These are phyloP conservation scores for Pseudogymnoascus sp. DNA, from an alignment of 2,329 filamentous ascomycete species.

Conservation along the genomic window DNA sequence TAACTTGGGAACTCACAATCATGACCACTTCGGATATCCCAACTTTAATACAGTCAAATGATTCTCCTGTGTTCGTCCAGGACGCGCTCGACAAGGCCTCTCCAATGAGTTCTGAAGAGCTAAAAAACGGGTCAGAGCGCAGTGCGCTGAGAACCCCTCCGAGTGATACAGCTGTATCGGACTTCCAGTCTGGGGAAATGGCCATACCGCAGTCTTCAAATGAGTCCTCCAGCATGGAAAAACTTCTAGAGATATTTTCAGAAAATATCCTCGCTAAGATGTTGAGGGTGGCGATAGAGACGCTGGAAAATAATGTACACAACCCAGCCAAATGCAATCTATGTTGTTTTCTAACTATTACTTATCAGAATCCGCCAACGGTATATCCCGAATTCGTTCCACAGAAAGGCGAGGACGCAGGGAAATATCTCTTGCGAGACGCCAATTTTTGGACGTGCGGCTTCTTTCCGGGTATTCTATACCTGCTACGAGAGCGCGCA, in stretches of 20 bases:
- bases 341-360: not conserved
- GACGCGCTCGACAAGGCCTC: not conserved
- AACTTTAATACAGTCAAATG: not conserved
- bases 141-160: not conserved
- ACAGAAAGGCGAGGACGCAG: slow-evolving; percentile 16
- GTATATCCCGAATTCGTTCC: slow-evolving; percentile 23
- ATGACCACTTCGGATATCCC: not conserved
- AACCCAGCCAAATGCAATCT: not conserved
- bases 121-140: not conserved
- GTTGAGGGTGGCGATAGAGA: slow-evolving; percentile 17
- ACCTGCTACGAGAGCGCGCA: slow-evolving; percentile 30
- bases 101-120: not conserved
- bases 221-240: not conserved
- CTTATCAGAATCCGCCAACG: slow-evolving; percentile 17
- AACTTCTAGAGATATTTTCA: slow-evolving; percentile 16
- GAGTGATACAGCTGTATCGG: not conserved
- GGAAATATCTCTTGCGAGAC: slow-evolving; percentile 18
- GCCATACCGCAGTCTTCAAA: not conserved
- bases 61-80: not conserved
- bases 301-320: slow-evolving; percentile 11
- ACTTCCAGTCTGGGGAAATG: not conserved
- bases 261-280: slow-evolving; percentile 22
- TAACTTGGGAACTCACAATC: not conserved
- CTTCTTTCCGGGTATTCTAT: slow-evolving; percentile 34
- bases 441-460: slow-evolving; percentile 32